A percentile compares a stretch with the other conserved stretches of the same genome.
Conservation (phyloP, 2,329 filamentous ascomycete species). For the Hypoxylon sp. region DNA sequence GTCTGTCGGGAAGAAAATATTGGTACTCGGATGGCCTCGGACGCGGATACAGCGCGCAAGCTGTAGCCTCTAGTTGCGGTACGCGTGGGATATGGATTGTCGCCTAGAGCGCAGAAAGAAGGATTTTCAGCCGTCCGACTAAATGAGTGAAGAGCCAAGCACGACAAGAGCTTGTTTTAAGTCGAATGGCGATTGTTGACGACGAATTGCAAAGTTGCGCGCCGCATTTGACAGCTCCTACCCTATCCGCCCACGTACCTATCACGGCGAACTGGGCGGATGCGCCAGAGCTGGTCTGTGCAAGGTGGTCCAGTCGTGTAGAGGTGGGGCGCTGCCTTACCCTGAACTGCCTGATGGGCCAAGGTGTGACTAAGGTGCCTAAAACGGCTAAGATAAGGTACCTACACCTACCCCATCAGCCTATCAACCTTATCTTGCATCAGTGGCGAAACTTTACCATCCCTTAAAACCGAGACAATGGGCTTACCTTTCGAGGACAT, state of each 20-base stretch:
- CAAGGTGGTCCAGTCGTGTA: neutral
- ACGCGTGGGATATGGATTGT: constrained; percentile 1
- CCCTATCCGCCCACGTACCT: neutral
- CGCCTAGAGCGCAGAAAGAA: neutral
- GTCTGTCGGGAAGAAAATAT: neutral
- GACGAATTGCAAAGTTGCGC: constrained; percentile 1
- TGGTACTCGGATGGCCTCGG: neutral
- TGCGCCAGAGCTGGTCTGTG: neutral
- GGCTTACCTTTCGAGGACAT: neutral
- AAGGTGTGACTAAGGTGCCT: neutral
- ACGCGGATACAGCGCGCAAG: constrained; percentile 15
- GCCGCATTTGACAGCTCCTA: neutral
- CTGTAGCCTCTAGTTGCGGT: neutral
- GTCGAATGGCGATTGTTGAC: neutral
- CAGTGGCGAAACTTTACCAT: neutral
- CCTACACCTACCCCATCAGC: too few species aligned
- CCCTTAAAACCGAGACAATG: neutral
- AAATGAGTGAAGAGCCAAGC: neutral
- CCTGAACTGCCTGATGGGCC: too few species aligned
- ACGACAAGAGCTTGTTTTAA: neutral
- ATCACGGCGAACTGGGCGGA: neutral
- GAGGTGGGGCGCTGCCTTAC: neutral
- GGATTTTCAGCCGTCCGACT: neutral
- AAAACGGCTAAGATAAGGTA: neutral
- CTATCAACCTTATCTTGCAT: neutral